Conservation (phyloP, 2,329 filamentous ascomycete genomes). For the Diaporthe vaccinii region DNA sequence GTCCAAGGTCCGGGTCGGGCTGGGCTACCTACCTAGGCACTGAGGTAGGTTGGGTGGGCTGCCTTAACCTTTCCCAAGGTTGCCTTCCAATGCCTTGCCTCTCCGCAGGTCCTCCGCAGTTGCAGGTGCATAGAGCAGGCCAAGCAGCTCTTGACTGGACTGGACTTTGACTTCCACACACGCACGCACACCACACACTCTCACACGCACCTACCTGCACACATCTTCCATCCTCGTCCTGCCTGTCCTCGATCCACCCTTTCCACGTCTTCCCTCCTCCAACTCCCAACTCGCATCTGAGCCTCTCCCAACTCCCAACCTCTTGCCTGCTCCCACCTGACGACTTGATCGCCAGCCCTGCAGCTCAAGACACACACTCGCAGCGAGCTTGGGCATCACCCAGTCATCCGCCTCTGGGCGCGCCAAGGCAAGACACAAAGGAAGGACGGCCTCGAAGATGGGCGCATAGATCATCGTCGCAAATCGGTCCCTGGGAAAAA, state of each 20-base stretch:
- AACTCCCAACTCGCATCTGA: constrained; percentile 30
- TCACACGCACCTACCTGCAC: background rate
- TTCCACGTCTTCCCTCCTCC: constrained; percentile 25
- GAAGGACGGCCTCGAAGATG: constrained; percentile 36
- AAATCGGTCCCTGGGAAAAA: constrained; percentile 34
- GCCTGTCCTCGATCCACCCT: constrained; percentile 33
- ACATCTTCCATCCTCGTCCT: constrained; percentile 34
- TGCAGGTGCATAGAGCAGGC: constrained; percentile 18
- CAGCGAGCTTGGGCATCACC: constrained; percentile 27
- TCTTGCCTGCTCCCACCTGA: constrained; percentile 14
- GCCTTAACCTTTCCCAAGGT: constrained; percentile 31
- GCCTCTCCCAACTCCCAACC: constrained; percentile 11
- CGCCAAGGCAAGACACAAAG: constrained; percentile 33
- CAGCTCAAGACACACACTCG: constrained; percentile 1
- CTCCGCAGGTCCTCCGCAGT: constrained; percentile 29
- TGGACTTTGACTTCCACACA: constrained; percentile 27
- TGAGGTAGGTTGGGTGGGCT: background rate
- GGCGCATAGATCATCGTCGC: constrained; percentile 38
- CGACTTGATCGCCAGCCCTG: constrained; percentile 26
- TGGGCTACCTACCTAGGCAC: background rate
- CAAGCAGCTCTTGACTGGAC: constrained; percentile 30
- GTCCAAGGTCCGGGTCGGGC: constrained; percentile 5
- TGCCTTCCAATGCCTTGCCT: constrained; percentile 22
- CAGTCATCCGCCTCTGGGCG: constrained; percentile 16
- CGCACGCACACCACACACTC: constrained; percentile 12